These are phyloP conservation scores for Rugonectria rugulosa DNA, from an alignment of 2,329 filamentous ascomycete genomes.

Conservation along the genomic window DNA sequence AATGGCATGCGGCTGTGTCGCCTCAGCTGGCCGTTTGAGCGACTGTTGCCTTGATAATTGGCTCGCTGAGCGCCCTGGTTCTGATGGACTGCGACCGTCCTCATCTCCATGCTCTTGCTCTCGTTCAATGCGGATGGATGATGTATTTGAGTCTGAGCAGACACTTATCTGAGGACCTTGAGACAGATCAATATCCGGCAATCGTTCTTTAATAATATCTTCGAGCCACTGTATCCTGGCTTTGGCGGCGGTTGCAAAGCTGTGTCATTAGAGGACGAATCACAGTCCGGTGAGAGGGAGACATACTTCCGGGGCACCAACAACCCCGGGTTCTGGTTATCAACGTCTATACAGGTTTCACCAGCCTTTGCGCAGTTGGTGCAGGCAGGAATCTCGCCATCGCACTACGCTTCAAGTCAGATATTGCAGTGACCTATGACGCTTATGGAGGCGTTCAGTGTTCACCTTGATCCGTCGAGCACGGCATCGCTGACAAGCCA, in stretches of 20 bases:
- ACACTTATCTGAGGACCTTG: constrained; percentile 14
- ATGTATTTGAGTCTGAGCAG: neutral
- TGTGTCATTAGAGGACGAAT: no score
- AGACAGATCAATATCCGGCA: constrained; percentile 18
- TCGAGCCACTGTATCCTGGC: constrained; percentile 27
- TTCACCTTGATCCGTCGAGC: constrained; percentile 46
- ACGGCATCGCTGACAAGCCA: constrained; percentile 48
- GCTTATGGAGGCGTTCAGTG: no score
- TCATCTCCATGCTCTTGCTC: constrained; percentile 1
- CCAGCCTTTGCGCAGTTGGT: constrained; percentile 47
- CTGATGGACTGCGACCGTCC: neutral
- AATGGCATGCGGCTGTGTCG: constrained; percentile 2
- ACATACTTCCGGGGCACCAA: constrained; percentile 45
- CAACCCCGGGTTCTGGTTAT: constrained; percentile 44
- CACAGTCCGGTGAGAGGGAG: no score
- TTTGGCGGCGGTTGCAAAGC: constrained; percentile 17
- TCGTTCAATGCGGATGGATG: neutral
- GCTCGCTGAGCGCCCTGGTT: neutral
- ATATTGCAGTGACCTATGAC: neutral
- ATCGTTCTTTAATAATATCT: constrained; percentile 17
- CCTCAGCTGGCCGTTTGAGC: constrained; percentile 29
- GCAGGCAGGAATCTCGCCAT: constrained; percentile 47
- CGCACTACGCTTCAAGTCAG: constrained; percentile 40
- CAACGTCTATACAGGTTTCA: constrained; percentile 47
- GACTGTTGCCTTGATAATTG: constrained; percentile 29